Evolutionary conservation across 345 rosid genomes (phyloP), one percentile per base, ranked within the genome.

Genomic region (Combretum micranthum): DNA sequence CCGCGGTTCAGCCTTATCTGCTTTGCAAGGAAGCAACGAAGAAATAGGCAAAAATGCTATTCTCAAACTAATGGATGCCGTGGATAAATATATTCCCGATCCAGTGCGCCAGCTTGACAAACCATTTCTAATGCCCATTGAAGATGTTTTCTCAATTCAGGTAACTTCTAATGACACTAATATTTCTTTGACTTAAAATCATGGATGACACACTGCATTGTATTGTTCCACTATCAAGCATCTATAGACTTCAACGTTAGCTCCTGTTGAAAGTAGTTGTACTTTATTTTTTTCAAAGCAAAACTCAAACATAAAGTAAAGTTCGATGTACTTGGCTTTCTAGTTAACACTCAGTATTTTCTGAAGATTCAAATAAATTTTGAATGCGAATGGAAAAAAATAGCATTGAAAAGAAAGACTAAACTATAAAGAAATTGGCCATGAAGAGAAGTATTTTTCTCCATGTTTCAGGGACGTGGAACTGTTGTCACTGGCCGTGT

Each of bases 141-240:
- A 93, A 77, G 99, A 90, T 69, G 99, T 93, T 71, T 93, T 93
- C 85, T 87, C 99, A 50, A 93, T 93, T 74, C 99, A 93, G 80
- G 97, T 32, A 7, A 11, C 1, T 32, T 32, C 6, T 32, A 32
- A 32, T 11, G 10, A 32, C 39, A 32, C 5, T 32, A 32, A 11
- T 5, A 5, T 25, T 25, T 5, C 2, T 25, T 25, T 32, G 39
- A 1, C 39, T 32, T 32, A 11, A 32, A 32, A 32, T 32, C 39
- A 32, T 32, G 10, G 39, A 32, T 32, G 7, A 32, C 9, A 7
- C 10, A 32, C 39, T 7, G 6, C 39, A 32, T 11, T 3, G 39
- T 32, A 32, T 32, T 32, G 39, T 4, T 32, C 9, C 39, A 11
- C 39, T 32, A 32, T 11, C 9, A 32, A 32, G 0, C 9, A 11